Percentiles rank a stretch among this genome's conserved stretches.
These are phyloP conservation scores for Quercus tomentella DNA, from an alignment of 331 rosid species.

Conservation along the genomic window DNA sequence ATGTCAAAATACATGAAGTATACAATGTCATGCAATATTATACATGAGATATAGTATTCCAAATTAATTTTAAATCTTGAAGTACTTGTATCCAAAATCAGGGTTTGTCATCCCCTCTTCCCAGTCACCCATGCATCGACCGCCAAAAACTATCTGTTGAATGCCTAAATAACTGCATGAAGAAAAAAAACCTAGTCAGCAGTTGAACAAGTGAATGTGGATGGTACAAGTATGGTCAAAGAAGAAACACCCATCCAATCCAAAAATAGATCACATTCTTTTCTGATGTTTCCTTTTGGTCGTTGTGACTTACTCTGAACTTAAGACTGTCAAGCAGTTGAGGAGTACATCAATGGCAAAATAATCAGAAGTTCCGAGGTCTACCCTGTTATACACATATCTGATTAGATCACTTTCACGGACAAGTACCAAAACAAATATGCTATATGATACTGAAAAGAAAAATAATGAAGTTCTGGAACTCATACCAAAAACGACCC, in stretches of 20 bases:
- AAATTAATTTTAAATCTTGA: constrained; percentile 47
- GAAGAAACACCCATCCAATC: not conserved
- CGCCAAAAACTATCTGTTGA: constrained; percentile 85
- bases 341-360: constrained; percentile 86
- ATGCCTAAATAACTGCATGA: constrained; percentile 73
- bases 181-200: not conserved
- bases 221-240: not conserved
- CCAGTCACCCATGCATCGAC: constrained; percentile 87
- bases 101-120: constrained; percentile 90
- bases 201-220: not conserved
- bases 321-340: constrained; percentile 79
- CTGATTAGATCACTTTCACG: constrained; percentile 2
- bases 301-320: constrained; percentile 72
- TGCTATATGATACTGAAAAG: not conserved
- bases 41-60: no score
- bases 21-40: not conserved
- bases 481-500: constrained; percentile 90
- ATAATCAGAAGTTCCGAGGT: constrained; percentile 85
- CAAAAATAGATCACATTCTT: not conserved
- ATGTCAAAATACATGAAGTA: not conserved
- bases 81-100: constrained; percentile 79
- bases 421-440: not conserved
- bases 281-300: not conserved
- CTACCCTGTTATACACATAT: constrained; percentile 65
- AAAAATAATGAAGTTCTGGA: not conserved